These are phyloP conservation scores for Solanum hybrid DNA, from an alignment of 305 asterid genomes.

Conservation along the genomic window DNA sequence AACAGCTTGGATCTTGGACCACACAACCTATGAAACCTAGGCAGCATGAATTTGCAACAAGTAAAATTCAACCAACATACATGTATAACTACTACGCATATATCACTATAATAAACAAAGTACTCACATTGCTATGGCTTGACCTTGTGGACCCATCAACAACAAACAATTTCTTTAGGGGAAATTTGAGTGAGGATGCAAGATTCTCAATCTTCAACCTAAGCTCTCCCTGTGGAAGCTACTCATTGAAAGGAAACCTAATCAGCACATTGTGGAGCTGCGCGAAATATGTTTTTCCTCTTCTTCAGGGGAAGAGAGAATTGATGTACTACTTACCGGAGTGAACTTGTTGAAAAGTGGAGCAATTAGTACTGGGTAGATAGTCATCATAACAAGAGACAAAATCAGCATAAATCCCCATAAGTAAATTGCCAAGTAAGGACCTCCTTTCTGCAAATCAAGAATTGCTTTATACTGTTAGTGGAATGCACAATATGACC, in stretches of 20 bases:
- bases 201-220: constrained; percentile 77
- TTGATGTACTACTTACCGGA: constrained; percentile 50
- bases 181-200: constrained; percentile 85
- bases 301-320: background rate
- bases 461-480: constrained; percentile 10
- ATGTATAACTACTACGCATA: background rate
- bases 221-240: constrained; percentile 93
- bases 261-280: background rate
- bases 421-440: constrained; percentile 88
- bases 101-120: background rate
- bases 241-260: constrained; percentile 13
- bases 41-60: background rate
- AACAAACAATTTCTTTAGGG: constrained; percentile 82
- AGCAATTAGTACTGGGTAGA: constrained; percentile 88
- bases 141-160: constrained; percentile 99
- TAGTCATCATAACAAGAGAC: constrained; percentile 89
- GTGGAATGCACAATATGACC: background rate
- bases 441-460: constrained; percentile 95
- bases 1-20: background rate
- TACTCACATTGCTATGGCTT: constrained; percentile 94
- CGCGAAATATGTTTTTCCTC: background rate
- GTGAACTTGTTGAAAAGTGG: constrained; percentile 98
- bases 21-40: background rate
- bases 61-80: background rate
- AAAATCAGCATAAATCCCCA: constrained; percentile 88